These are phyloP conservation scores for Xylaria sp. DNA, from an alignment of 495 filamentous ascomycete species.

Conservation along the genomic window DNA sequence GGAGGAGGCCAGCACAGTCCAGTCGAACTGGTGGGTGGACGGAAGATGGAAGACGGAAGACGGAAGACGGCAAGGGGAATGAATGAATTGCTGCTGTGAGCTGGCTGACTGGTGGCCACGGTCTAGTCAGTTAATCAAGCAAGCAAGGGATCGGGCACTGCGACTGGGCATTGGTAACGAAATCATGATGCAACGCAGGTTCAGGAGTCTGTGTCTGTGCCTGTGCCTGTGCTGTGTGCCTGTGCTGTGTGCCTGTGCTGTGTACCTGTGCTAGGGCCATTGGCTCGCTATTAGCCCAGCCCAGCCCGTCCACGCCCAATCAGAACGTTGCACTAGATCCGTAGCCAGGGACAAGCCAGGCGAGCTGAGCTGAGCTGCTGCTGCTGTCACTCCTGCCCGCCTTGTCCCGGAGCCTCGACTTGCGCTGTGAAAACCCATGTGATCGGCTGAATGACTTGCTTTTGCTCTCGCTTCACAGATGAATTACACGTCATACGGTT, in stretches of 20 bases:
- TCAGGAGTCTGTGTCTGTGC: conserved; percentile 22
- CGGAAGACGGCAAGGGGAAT: neutral
- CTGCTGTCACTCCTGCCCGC: neutral
- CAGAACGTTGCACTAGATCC: neutral
- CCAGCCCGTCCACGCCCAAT: neutral
- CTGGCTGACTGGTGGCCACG: neutral
- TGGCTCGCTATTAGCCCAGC: neutral
- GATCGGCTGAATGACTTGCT: neutral
- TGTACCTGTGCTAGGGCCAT: neutral
- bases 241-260: neutral
- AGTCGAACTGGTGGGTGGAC: neutral
- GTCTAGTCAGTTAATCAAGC: neutral
- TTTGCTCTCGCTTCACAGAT: neutral
- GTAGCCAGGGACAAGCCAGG: conserved; percentile 9
- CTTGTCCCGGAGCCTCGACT: neutral
- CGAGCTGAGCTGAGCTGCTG: neutral
- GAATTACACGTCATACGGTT: neutral
- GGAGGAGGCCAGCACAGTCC: neutral
- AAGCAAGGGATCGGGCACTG: neutral
- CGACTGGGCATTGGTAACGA: conserved; percentile 4
- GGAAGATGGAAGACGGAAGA: neutral
- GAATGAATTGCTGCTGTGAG: neutral
- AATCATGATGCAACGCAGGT: conserved; percentile 28
- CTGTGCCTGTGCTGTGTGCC: no score
- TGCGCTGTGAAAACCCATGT: neutral